Base-by-base conservation (phyloP, 2,329 filamentous ascomycete species). In the Verticillium klebahnii region DNA sequence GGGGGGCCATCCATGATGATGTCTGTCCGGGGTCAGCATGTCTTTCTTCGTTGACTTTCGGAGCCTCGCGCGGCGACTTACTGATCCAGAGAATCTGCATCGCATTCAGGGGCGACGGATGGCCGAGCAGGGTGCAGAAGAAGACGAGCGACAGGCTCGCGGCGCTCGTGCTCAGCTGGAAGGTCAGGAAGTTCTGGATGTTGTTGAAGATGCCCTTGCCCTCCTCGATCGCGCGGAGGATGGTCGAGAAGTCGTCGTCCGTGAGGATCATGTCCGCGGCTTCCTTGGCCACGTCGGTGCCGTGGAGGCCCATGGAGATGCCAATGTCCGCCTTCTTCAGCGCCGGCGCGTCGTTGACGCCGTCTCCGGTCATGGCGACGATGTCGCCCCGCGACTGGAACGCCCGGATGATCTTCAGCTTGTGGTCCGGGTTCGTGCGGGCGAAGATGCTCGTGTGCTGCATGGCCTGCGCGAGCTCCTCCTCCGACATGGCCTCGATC, bases 61-160 rank as follows among this genome's bases (percentile, higher is more conserved):
- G 29, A 3, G 37, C 15, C 1, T 25, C 11, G 29, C 5, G 25
- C 52, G 7, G n/a, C 56, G 57, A 85, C 92, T 80, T 80, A 97
- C 94, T 99, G 71, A 99, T 99, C 95, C 95, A 99, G 52, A 99
- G 84, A 79, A 99, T 99, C 79, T 99, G 95, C 95, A 99, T 99
- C 58, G 95, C 93, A 74, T 99, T 99, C 64, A 99, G 82, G 56
- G 95, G 96, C 73, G 95, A 97, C 77, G 92, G 93, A 79, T 96
- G 95, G 45, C 95, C 95, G 64, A 97, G 84, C 68, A 92, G 90
- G 34, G 93, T 97, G 81, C 93, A 97, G 70, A 99, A 77, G 67
- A 99, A 86, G 19, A 99, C 95, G 60, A 99, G 82, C 62, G 91
- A 92, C 67, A 99, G 81, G 64, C 95, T 93, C 60, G 96, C 95